These are phyloP conservation scores for Phialophora expanda DNA, from an alignment of 2,329 filamentous ascomycete species.

Conservation along the genomic window DNA sequence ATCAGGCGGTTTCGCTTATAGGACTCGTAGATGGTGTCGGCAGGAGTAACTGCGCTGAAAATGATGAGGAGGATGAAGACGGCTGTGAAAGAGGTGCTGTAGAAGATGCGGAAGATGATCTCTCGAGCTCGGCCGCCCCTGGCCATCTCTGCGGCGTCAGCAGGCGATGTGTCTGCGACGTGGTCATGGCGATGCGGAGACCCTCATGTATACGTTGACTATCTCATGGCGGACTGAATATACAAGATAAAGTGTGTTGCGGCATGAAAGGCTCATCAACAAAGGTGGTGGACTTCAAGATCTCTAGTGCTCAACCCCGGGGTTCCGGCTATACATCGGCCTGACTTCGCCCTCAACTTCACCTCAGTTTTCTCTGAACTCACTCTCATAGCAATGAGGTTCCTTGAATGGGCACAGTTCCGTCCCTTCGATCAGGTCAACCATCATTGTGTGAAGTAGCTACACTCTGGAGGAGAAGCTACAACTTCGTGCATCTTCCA, in stretches of 20 bases:
- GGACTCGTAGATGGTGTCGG: slow-evolving; percentile 79
- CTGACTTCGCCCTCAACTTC: background rate
- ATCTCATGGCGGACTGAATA: slow-evolving; percentile 4
- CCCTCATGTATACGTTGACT: slow-evolving; percentile 14
- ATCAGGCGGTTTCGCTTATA: slow-evolving; percentile 69
- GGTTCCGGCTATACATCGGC: background rate
- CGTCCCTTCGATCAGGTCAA: too few relatives aligned
- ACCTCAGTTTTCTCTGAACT: background rate
- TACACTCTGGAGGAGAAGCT: too few relatives aligned
- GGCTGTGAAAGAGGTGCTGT: slow-evolving; percentile 76
- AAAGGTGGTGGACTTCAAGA: background rate
- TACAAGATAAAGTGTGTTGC: background rate
- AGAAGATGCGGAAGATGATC: slow-evolving; percentile 76
- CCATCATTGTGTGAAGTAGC: too few relatives aligned
- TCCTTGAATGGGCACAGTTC: background rate
- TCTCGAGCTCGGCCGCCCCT: slow-evolving; percentile 23
- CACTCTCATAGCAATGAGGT: background rate
- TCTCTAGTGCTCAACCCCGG: background rate
- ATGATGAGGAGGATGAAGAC: slow-evolving; percentile 74
- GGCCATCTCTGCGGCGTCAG: slow-evolving; percentile 25
- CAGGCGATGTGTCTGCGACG: slow-evolving; percentile 5
- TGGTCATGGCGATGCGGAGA: slow-evolving; percentile 20
- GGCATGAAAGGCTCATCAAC: background rate
- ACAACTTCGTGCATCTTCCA: too few relatives aligned
- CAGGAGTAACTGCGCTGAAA: slow-evolving; percentile 79